Percentiles rank a stretch among this genome's conserved stretches.
phyloP scores from a whole-genome alignment of 352 stramenopile genomes.

The Globisporangium megalacanthum region DNA sequence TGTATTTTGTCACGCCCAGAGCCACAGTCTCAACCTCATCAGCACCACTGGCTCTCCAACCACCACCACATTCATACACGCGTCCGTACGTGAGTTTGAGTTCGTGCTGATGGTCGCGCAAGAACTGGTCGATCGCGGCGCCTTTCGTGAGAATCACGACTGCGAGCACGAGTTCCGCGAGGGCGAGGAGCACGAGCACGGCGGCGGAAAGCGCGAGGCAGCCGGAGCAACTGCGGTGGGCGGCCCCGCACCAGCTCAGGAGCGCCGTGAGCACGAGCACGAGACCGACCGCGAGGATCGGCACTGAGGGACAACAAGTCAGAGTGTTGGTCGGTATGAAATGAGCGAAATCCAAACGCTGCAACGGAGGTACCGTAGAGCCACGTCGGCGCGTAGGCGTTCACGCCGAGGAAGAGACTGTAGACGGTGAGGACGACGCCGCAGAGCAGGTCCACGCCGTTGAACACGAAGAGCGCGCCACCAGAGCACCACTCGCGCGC shows the following conservation, averaged over 20 bases:
- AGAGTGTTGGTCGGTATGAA: too few relatives aligned
- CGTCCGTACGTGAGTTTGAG: slow-evolving; percentile 52
- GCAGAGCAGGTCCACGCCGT: slow-evolving; percentile 65
- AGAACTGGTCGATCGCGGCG: slow-evolving; percentile 52
- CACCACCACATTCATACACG: too few relatives aligned
- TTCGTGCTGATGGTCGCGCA: slow-evolving; percentile 58
- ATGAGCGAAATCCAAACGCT: too few relatives aligned
- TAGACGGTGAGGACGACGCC: slow-evolving; percentile 58
- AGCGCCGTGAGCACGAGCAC: slow-evolving; percentile 45
- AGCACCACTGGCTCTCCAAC: not conserved
- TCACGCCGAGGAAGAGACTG: slow-evolving; percentile 57
- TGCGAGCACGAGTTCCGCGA: slow-evolving; percentile 63
- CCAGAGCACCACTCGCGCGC: slow-evolving; percentile 44
- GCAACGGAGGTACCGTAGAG: slow-evolving; percentile 39
- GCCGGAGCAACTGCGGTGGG: slow-evolving; percentile 31
- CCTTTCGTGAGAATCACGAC: slow-evolving; percentile 78
- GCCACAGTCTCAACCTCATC: slow-evolving; percentile 1
- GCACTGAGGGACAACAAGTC: slow-evolving; percentile 15
- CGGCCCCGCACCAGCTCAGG: slow-evolving; percentile 65
- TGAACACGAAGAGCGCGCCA: slow-evolving; percentile 68
- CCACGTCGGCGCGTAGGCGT: slow-evolving; percentile 61
- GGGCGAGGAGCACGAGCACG: slow-evolving; percentile 50
- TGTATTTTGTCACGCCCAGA: not conserved
- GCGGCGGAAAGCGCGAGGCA: slow-evolving; percentile 54
- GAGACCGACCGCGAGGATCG: slow-evolving; percentile 46